A percentile compares a stretch with the other conserved stretches of the same genome.
These are phyloP conservation scores for Wickerhamomyces bisporus DNA, from an alignment of 805 yeast species.

Conservation along the genomic window DNA sequence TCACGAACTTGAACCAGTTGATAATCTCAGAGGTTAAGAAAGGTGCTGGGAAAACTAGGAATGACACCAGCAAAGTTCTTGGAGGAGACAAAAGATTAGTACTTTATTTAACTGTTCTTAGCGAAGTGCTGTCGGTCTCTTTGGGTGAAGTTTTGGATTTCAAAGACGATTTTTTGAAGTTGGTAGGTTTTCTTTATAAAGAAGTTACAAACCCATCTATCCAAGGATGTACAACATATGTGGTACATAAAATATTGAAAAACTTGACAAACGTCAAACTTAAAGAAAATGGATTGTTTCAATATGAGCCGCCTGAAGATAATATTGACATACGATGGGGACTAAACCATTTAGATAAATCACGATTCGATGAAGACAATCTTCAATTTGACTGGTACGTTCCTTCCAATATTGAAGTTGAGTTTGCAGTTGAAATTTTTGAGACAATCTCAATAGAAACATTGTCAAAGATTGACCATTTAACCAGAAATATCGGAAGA, in stretches of 20 bases:
- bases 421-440: constrained; percentile 57
- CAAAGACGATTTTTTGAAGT: constrained; percentile 39
- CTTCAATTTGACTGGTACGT: constrained; percentile 69
- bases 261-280: constrained; percentile 59
- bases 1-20: constrained; percentile 28
- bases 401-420: constrained; percentile 54
- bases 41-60: constrained; percentile 76
- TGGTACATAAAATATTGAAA: constrained; percentile 63
- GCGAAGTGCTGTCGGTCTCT: constrained; percentile 67
- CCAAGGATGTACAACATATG: constrained; percentile 51
- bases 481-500: constrained; percentile 24
- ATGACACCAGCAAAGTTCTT: constrained; percentile 53
- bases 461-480: constrained; percentile 35
- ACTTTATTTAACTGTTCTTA: constrained; percentile 64
- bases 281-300: constrained; percentile 48
- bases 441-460: constrained; percentile 41
- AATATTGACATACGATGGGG: constrained; percentile 62
- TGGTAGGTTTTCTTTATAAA: constrained; percentile 25
- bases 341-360: constrained; percentile 53
- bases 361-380: constrained; percentile 43
- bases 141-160: constrained; percentile 42
- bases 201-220: constrained; percentile 46
- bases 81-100: constrained; percentile 76
- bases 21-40: constrained; percentile 64
- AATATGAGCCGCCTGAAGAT: constrained; percentile 35